Conservation (phyloP, 257 asterid genomes). For the Anisodus tanguticus region DNA sequence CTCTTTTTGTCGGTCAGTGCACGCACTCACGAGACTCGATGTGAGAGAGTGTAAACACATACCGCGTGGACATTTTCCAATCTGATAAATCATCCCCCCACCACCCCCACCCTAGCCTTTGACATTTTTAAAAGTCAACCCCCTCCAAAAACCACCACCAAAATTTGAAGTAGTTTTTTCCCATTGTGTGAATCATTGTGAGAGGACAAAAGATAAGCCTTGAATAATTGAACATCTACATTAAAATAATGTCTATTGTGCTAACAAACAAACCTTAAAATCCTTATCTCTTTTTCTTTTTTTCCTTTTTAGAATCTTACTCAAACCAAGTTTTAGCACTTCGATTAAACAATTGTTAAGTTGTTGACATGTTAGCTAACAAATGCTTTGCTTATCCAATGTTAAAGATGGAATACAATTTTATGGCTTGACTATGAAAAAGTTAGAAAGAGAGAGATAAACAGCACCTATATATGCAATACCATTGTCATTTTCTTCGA, state of each 20-base stretch:
- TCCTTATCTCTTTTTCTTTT: not conserved
- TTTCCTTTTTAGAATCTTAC: conserved; percentile 23
- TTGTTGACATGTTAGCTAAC: conserved; percentile 25
- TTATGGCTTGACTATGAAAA: conserved; percentile 12
- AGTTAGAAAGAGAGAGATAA: not conserved
- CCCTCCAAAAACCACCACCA: conserved; percentile 28
- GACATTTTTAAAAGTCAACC: conserved; percentile 58
- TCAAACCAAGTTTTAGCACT: conserved; percentile 23
- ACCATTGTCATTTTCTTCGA: not conserved
- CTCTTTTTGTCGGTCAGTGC: conserved; percentile 28
- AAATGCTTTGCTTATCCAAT: conserved; percentile 28
- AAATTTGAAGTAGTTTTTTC: conserved; percentile 1
- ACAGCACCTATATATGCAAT: not conserved
- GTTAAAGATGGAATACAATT: not conserved
- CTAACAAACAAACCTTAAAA: conserved; percentile 24
- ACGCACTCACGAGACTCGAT: conserved; percentile 21
- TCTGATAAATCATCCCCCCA: not conserved
- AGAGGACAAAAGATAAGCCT: conserved; percentile 36
- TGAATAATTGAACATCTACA: not conserved
- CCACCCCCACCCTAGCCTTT: conserved; percentile 38
- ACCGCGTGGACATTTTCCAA: conserved; percentile 67
- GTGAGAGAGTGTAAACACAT: conserved; percentile 25
- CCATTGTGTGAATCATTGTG: not conserved
- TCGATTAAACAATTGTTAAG: conserved; percentile 26
- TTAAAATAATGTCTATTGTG: not conserved